Evolutionary conservation across 768 basidiomycete species (phyloP).

Genomic region (Calocybe indica): DNA sequence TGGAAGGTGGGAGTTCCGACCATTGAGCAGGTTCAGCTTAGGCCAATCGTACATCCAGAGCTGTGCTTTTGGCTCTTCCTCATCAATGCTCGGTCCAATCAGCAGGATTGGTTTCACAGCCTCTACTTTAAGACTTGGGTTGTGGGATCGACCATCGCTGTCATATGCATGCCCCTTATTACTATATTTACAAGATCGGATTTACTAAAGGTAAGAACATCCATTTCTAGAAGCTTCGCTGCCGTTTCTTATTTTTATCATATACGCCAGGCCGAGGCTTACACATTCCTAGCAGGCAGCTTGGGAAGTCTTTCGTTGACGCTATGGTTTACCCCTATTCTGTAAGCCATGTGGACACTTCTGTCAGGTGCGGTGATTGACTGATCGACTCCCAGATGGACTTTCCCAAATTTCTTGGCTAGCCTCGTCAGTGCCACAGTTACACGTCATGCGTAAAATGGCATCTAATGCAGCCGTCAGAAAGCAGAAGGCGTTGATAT

Average conservation of each 20-base stretch:
- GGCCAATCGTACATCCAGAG: slow-evolving; percentile 35
- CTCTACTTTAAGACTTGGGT: slow-evolving; percentile 72
- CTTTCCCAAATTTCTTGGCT: slow-evolving; percentile 60
- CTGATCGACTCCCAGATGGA: slow-evolving; percentile 34
- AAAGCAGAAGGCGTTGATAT: slow-evolving; percentile 57
- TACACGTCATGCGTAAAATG: background rate
- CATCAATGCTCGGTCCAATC: slow-evolving; percentile 52
- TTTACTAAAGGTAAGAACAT: slow-evolving; percentile 45
- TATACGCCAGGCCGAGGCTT: slow-evolving; percentile 54
- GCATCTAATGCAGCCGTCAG: slow-evolving; percentile 25
- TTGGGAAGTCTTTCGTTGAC: slow-evolving; percentile 66
- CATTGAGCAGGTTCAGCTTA: background rate
- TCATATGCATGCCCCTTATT: slow-evolving; percentile 65
- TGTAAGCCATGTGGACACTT: slow-evolving; percentile 32
- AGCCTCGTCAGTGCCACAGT: slow-evolving; percentile 41
- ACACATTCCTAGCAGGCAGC: slow-evolving; percentile 63
- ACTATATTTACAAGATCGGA: slow-evolving; percentile 58
- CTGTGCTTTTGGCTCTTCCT: slow-evolving; percentile 88
- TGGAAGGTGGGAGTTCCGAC: slow-evolving; percentile 51
- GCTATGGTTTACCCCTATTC: slow-evolving; percentile 65
- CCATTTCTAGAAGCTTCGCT: slow-evolving; percentile 4
- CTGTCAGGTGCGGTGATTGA: slow-evolving; percentile 9
- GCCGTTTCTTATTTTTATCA: slow-evolving; percentile 6
- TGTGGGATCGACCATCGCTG: slow-evolving; percentile 52
- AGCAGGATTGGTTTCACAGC: slow-evolving; percentile 75